Percentiles rank a stretch among this genome's conserved stretches.
Conservation (phyloP, 202 grass and related monocot genomes). For the Setaria viridis region DNA sequence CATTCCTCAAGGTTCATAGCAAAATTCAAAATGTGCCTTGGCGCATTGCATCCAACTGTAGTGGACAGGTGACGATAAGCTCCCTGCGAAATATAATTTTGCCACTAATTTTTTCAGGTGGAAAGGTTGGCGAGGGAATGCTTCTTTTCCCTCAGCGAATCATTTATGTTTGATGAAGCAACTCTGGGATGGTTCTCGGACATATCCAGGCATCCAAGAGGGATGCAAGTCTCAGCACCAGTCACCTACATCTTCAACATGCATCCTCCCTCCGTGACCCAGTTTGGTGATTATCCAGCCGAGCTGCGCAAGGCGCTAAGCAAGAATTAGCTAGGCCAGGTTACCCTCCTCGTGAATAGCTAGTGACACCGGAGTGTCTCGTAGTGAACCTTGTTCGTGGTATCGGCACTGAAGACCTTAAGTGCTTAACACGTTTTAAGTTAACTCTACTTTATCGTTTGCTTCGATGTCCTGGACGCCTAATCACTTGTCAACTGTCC, state of each 20-base stretch:
- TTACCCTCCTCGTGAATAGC: constrained; percentile 24
- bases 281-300: constrained; percentile 50
- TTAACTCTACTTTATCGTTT: background rate
- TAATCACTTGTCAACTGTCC: background rate
- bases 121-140: constrained; percentile 78
- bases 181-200: constrained; percentile 67
- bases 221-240: constrained; percentile 70
- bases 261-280: constrained; percentile 57
- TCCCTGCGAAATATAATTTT: background rate
- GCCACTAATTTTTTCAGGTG: constrained; percentile 50
- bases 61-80: background rate
- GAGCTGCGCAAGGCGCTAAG: constrained; percentile 37
- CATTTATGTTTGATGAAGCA: constrained; percentile 82
- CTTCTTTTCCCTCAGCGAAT: constrained; percentile 72
- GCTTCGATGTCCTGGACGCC: background rate
- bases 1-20: background rate
- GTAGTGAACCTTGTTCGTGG: constrained; percentile 11
- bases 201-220: constrained; percentile 44
- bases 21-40: background rate
- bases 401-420: background rate
- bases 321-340: constrained; percentile 25
- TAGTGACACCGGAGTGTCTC: constrained; percentile 1
- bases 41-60: background rate
- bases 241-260: constrained; percentile 77
- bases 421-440: background rate